A percentile compares a stretch with the other conserved stretches of the same genome.
phyloP scores from a whole-genome alignment of 257 asterid species.

The Salvia rosmarinus region DNA sequence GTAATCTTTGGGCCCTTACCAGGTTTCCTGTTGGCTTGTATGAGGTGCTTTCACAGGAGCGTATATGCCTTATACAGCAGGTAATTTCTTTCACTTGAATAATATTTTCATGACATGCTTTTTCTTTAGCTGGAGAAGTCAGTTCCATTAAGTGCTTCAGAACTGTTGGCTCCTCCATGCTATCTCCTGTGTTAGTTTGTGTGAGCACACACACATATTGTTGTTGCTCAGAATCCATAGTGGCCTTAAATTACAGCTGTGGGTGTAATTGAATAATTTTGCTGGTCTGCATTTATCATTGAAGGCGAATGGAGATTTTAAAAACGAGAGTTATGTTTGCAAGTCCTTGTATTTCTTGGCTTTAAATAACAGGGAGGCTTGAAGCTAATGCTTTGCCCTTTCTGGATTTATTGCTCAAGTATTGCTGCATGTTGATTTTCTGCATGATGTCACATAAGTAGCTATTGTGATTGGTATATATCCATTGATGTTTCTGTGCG shows the following conservation, averaged over 20 bases:
- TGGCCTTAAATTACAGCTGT: neutral
- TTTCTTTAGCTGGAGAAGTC: neutral
- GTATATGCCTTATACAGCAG: slow-evolving; percentile 90
- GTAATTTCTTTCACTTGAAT: slow-evolving; percentile 54
- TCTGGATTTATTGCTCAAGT: slow-evolving; percentile 15
- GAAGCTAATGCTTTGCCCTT: neutral
- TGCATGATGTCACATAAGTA: neutral
- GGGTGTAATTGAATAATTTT: neutral
- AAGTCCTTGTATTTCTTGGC: neutral
- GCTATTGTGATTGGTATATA: neutral
- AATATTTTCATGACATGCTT: too few relatives aligned
- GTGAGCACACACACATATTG: neutral
- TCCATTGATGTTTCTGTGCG: neutral
- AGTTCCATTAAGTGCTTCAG: neutral
- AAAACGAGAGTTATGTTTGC: neutral
- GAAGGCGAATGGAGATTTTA: neutral
- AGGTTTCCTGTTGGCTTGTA: slow-evolving; percentile 75
- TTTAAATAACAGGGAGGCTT: neutral
- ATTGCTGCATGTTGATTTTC: slow-evolving; percentile 17
- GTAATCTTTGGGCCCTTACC: slow-evolving; percentile 31
- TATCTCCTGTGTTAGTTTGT: neutral
- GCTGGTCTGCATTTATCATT: neutral
- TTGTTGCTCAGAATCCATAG: neutral
- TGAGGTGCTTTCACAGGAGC: slow-evolving; percentile 91
- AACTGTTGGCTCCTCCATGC: neutral